These are phyloP conservation scores for Plantago ovata DNA, from an alignment of 257 asterid genomes.

Conservation along the genomic window DNA sequence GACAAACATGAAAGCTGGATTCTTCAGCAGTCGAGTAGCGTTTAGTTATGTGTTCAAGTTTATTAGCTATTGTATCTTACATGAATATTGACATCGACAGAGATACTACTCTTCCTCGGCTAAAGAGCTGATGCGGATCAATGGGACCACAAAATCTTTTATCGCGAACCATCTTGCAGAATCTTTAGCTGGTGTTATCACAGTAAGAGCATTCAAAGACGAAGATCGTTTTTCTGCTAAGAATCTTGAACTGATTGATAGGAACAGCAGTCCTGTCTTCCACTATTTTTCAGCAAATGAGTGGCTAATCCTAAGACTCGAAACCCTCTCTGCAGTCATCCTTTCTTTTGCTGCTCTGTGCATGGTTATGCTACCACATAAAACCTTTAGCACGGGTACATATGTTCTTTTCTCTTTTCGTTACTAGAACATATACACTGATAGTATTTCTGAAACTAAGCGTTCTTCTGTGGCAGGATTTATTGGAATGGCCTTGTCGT, in stretches of 20 bases:
- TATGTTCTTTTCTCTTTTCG: too few relatives aligned
- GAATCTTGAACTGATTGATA: constrained; percentile 72
- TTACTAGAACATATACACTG: too few relatives aligned
- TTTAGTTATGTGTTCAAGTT: background rate
- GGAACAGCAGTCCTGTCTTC: constrained; percentile 79
- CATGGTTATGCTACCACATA: constrained; percentile 88
- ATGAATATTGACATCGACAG: constrained; percentile 32
- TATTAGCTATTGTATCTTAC: background rate
- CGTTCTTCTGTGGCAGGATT: constrained; percentile 1
- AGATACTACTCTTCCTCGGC: constrained; percentile 81
- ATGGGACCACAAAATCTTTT: constrained; percentile 92
- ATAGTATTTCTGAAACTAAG: too few relatives aligned
- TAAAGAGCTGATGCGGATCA: constrained; percentile 84
- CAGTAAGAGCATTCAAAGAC: constrained; percentile 82
- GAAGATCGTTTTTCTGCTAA: constrained; percentile 77
- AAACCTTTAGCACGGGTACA: constrained; percentile 83
- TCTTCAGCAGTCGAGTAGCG: too few relatives aligned
- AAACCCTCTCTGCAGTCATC: constrained; percentile 67
- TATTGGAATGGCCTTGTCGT: constrained; percentile 81
- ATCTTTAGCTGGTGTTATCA: constrained; percentile 73
- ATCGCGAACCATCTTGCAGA: constrained; percentile 91
- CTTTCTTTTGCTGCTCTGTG: constrained; percentile 89
- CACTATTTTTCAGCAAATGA: constrained; percentile 89
- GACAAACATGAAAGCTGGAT: too few relatives aligned
- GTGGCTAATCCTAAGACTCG: constrained; percentile 90